These are phyloP conservation scores for Yamadazyma nakazawae DNA, from an alignment of 805 yeast species.

Conservation along the genomic window DNA sequence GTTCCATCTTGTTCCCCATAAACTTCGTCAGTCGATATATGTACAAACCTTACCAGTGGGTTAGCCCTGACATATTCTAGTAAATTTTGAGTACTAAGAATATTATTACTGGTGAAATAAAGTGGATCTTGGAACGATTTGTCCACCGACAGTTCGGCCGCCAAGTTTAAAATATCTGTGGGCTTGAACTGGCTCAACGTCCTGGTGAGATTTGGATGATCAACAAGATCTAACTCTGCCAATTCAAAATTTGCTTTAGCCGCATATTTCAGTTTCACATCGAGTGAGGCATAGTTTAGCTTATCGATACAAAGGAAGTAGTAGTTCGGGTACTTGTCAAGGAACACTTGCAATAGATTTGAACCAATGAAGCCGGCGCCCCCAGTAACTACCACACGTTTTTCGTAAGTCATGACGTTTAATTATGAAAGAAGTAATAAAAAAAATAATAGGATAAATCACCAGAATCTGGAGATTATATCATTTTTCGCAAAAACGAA, in stretches of 20 bases:
- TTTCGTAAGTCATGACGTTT: constrained; percentile 2
- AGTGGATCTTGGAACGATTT: constrained; percentile 45
- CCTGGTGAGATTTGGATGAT: constrained; percentile 19
- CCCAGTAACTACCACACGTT: constrained; percentile 45
- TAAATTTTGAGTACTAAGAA: constrained; percentile 45
- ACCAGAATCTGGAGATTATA: not conserved
- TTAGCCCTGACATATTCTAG: constrained; percentile 36
- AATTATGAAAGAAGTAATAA: not conserved
- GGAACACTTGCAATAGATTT: constrained; percentile 39
- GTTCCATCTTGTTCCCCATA: constrained; percentile 43
- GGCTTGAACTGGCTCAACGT: constrained; percentile 14
- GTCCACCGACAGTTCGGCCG: constrained; percentile 58
- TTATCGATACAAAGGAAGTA: constrained; percentile 45
- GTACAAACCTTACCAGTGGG: constrained; percentile 27
- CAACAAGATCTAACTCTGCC: constrained; percentile 35
- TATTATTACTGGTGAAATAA: constrained; percentile 43
- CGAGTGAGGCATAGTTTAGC: constrained; percentile 43
- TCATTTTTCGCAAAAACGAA: not conserved
- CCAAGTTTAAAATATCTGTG: constrained; percentile 44
- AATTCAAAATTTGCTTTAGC: constrained; percentile 18
- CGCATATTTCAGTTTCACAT: constrained; percentile 19
- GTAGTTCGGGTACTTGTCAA: constrained; percentile 23
- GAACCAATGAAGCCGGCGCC: constrained; percentile 60
- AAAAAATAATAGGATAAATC: not conserved
- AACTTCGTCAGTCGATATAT: constrained; percentile 59